Base-by-base conservation (phyloP, 2,329 filamentous ascomycete species). In the Hypoxylon sp. region DNA sequence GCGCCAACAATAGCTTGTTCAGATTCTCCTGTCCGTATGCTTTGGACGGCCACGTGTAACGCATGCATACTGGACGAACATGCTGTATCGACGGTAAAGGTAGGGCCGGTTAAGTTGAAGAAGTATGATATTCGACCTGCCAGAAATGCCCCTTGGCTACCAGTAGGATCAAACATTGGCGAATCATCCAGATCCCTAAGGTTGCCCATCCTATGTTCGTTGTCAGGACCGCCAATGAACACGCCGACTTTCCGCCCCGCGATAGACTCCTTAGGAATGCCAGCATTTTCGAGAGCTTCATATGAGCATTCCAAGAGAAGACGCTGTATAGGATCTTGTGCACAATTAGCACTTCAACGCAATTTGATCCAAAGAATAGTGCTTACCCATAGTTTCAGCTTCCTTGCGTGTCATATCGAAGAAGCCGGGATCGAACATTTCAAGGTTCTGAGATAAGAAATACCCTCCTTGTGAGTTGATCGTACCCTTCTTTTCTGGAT, bases 371-470 rank as follows among this genome's bases (percentile, higher is more conserved):
- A 3, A 28, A 32, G 17, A 11, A 21, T 43, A 5, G 7, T 21
- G 7, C 23, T 32, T 68, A 71, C 69, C 69, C 69, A 71, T 69
- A 19, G 69, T 69, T 50, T 87, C 85, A 10, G 92, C 92, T 79
- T 95, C 92, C 66, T 90, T 86, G 0, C 92, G 91, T 36, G 91
- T 94, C 85, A 95, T 94, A 78, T 93, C 93, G 85, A 95, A 95
- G 82, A 95, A 94, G 0, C 87, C 83, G 1, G 91, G 87, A 74
- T 95, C 92, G 71, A 95, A 94, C 10, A 90, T 81, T 49, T 90
- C 91, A 0, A 91, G 91, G 56, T 92, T 84, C 36, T 93, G 86
- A 60, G 63, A 67, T 46, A 93, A 79, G 70, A 80, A 94, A 79
- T 90, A 92, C 6, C 91, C 91, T 68, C 87, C 93, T 11, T 88